Evolutionary conservation across 2,329 filamentous ascomycete species (phyloP), one percentile per base, ranked within the genome.

Genomic region (Penicillium sp.): DNA sequence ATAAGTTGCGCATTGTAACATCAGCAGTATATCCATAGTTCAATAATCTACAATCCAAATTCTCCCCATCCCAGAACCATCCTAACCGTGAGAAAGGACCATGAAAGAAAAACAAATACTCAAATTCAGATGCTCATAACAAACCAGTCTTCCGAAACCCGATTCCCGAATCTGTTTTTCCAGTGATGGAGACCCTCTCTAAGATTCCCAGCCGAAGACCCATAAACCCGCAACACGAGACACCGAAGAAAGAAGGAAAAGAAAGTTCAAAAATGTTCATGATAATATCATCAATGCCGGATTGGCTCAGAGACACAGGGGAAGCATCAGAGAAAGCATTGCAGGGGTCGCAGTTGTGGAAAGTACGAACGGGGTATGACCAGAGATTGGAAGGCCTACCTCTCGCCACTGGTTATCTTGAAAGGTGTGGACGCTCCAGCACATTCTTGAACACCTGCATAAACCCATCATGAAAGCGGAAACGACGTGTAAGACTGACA

Each of bases 141-240:
- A 58, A 59, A 54, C 55, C 57, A 58, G 51, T 55, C 53, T 61
- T 56, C 48, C 57, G 53, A 53, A 58, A 54, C n/a, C 53, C 55
- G 53, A 47, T 53, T 56, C 50, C 42, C 53, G 51, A 48, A 59
- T 62, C 55, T 59, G 55, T 68, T 69, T 67, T 71, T 71, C 70
- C 70, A 72, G 64, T 67, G 69, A 71, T 67, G 67, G 65, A 64
- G 60, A 62, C 56, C 63, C 61, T 54, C 61, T 71, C 63, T 67
- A 68, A 59, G 44, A 54, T 58, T 58, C 60, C 64, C 64, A 66
- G 57, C 63, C 64, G 56, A 48, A 62, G 63, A 60, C 53, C 62
- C 56, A 55, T 53, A 60, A 55, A 63, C 49, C 53, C 54, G 56
- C 51, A 60, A 58, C 54, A 52, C 51, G 43, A 57, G 55, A 65